A percentile compares a stretch with the other conserved stretches of the same genome.
phyloP scores from a whole-genome alignment of 805 yeast species.

The Starmera amethionina region DNA sequence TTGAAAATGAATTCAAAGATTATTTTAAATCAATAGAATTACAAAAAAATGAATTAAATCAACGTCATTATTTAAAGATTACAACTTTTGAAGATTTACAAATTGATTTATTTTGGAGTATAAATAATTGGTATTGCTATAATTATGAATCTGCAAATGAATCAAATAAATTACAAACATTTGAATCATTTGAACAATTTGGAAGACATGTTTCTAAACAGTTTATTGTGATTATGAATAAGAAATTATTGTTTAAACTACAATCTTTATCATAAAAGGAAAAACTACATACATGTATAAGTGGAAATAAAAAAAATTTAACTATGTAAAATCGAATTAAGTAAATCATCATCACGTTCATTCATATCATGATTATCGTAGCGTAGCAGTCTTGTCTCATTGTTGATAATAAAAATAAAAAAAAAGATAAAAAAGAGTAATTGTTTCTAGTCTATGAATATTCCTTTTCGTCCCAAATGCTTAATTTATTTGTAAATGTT shows the following conservation, averaged over 20 bases:
- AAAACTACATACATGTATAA: no score
- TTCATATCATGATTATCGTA: no score
- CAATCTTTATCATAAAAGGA: no score
- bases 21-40: conserved; percentile 2
- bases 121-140: conserved; percentile 9
- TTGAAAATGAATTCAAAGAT: conserved; percentile 2
- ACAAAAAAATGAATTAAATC: neutral
- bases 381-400: no score
- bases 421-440: no score
- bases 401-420: no score
- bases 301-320: no score
- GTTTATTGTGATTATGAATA: no score
- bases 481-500: conserved; percentile 18
- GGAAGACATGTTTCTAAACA: no score
- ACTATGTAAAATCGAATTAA: no score
- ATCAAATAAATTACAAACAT: conserved; percentile 20
- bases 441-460: conserved; percentile 2
- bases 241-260: no score
- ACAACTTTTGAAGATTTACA: conserved; percentile 5
- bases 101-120: conserved; percentile 2
- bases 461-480: conserved; percentile 1
- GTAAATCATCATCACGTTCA: no score
- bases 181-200: conserved; percentile 17
- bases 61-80: conserved; percentile 1
- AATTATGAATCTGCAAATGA: neutral